These are phyloP conservation scores for Citrus hindsii DNA, from an alignment of 345 rosid species.

Conservation along the genomic window DNA sequence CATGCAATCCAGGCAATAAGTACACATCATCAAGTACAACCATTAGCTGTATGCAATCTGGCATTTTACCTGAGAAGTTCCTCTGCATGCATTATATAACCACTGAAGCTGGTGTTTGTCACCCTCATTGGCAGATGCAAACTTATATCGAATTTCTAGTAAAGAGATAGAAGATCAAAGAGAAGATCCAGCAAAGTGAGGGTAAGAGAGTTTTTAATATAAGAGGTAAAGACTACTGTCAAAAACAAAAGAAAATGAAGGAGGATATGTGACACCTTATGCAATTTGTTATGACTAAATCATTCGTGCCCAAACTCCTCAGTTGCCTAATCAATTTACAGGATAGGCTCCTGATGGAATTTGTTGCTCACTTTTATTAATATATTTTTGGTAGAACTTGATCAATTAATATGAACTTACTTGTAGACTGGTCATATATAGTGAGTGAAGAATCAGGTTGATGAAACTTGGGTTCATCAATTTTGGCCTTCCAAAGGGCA, in stretches of 20 bases:
- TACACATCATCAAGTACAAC: conserved; percentile 1
- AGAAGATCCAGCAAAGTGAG: conserved; percentile 3
- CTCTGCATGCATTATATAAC: conserved; percentile 45
- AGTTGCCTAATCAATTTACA: background rate
- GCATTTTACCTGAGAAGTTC: conserved; percentile 33
- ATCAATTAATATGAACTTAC: conserved; percentile 23
- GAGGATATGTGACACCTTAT: background rate
- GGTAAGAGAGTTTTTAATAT: background rate
- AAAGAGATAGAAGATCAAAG: background rate
- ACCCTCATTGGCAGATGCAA: conserved; percentile 36
- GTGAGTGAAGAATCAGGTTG: conserved; percentile 31
- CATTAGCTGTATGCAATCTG: background rate
- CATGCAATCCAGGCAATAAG: background rate
- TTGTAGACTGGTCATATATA: conserved; percentile 34
- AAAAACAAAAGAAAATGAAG: background rate
- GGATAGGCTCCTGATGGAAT: background rate
- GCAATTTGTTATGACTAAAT: background rate
- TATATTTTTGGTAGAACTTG: no score
- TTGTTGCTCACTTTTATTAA: background rate
- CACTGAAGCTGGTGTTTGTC: conserved; percentile 42
- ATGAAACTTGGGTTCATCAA: conserved; percentile 47
- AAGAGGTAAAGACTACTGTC: background rate
- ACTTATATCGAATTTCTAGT: conserved; percentile 35
- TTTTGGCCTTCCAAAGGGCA: conserved; percentile 43
- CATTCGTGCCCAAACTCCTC: background rate